phyloP scores from a whole-genome alignment of 2,329 filamentous ascomycete species.

The Calonectria naviculata region DNA sequence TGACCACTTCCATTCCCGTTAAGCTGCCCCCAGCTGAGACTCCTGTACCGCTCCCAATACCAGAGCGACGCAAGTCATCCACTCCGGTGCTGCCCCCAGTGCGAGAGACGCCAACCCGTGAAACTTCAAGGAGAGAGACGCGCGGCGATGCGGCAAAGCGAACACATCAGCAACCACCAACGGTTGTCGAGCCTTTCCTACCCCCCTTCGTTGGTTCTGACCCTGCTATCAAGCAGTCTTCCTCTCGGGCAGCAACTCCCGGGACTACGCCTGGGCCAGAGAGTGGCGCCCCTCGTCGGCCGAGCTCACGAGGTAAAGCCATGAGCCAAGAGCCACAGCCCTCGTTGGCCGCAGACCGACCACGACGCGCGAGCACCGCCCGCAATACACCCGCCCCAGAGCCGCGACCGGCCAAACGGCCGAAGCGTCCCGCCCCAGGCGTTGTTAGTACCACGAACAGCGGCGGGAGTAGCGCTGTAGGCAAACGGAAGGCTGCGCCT shows the following conservation, averaged over 20 bases:
- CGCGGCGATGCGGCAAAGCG: slow-evolving; percentile 57
- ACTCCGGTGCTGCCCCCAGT: slow-evolving; percentile 47
- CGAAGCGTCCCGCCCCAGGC: slow-evolving; percentile 78
- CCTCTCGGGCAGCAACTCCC: slow-evolving; percentile 50
- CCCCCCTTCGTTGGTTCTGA: slow-evolving; percentile 30
- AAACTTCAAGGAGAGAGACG: slow-evolving; percentile 56
- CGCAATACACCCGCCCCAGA: slow-evolving; percentile 68
- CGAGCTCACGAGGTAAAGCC: slow-evolving; percentile 64
- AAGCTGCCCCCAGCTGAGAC: slow-evolving; percentile 49
- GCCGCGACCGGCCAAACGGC: slow-evolving; percentile 63
- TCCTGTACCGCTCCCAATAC: slow-evolving; percentile 50
- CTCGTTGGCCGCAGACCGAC: slow-evolving; percentile 62
- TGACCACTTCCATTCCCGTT: slow-evolving; percentile 42
- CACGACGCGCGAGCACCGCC: slow-evolving; percentile 67
- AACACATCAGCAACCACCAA: slow-evolving; percentile 46
- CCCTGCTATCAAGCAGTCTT: slow-evolving; percentile 41
- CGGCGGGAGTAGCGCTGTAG: slow-evolving; percentile 74
- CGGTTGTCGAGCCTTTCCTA: slow-evolving; percentile 23
- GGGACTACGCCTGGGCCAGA: slow-evolving; percentile 49
- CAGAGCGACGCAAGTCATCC: slow-evolving; percentile 45
- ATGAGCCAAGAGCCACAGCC: slow-evolving; percentile 61
- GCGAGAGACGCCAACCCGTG: slow-evolving; percentile 39
- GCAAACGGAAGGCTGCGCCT: slow-evolving; percentile 76
- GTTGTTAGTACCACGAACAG: slow-evolving; percentile 73
- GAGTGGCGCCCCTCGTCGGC: slow-evolving; percentile 52